Base-by-base conservation (phyloP, 345 rosid genomes). In the Citrus unshiu region DNA sequence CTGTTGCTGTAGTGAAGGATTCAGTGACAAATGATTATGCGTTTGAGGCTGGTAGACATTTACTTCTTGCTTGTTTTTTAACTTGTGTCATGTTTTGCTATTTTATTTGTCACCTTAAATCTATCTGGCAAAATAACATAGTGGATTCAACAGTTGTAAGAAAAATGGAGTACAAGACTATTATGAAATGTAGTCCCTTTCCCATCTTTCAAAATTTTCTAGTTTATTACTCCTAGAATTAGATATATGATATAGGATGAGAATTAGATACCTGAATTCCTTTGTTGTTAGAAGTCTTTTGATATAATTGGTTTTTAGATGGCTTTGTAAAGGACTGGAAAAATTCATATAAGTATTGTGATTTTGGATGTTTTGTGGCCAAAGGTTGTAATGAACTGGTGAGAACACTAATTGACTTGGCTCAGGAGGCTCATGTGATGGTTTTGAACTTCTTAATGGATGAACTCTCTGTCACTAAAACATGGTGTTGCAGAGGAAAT, bases 1-100 rank as follows among this genome's bases (percentile, higher is more conserved):
- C 99, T 43, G 99, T 96, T 64, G 97, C 99, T 81, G 97, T 96
- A 62, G 97, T 96, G 70, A 96, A 90, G 91, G 99, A 96, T 79
- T 82, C 98, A 59, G 81, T 89, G 89, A 91, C 98, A 78, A 88
- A 89, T 83, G 98, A 94, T 85, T 96, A 92, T 87, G 95, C 97
- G 37, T 96, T 96, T 72, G 99, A 95, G 86, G 99, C 98, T 84
- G 98, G 99, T 95, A 92, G 32, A 74, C 67, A 59, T 75, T 78
- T 85, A 76, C 75, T 72, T 74, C 75, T 72, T 74, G 69, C 73
- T 57, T 74, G 70, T 66, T 22, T 80, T 57, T 76, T 32, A 56
- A 18, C 29, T 34, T 7, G 7, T 27, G 71, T 56, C 32, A 60
- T 68, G 37, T 27, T 59, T 68, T 34, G 60, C 65, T 56, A 60